phyloP scores from a whole-genome alignment of 1,284 basidiomycete species.

The Leccinum subspadiceum region DNA sequence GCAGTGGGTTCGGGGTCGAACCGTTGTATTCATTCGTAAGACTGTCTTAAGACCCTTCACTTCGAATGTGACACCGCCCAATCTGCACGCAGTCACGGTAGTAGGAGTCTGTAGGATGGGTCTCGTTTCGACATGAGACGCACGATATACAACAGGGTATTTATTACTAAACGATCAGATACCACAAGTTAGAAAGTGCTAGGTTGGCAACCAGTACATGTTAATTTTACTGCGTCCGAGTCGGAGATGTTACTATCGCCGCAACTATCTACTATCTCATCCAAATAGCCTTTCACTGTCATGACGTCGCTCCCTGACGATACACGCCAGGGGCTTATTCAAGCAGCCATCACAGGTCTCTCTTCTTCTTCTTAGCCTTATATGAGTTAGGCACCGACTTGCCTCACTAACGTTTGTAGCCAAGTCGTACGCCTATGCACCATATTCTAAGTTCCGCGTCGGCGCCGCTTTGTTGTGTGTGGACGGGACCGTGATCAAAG shows the following conservation, averaged over 20 bases:
- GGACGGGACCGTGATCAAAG: conserved; percentile 73
- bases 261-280: background rate
- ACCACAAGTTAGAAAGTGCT: conserved; percentile 2
- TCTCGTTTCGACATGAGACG: conserved; percentile 40
- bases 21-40: conserved; percentile 18
- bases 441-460: conserved; percentile 87
- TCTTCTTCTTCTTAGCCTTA: background rate
- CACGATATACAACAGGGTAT: background rate
- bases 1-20: background rate
- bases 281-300: background rate
- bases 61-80: conserved; percentile 34
- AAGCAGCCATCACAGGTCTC: background rate
- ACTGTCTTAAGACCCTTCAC: conserved; percentile 9
- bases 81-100: conserved; percentile 52
- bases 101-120: conserved; percentile 59
- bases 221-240: background rate
- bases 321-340: background rate
- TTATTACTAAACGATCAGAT: conserved; percentile 1
- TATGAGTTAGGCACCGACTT: background rate
- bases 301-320: background rate
- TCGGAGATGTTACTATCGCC: background rate
- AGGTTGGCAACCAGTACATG: background rate
- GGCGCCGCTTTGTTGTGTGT: conserved; percentile 77
- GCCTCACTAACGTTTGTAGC: conserved; percentile 45
- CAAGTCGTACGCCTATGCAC: conserved; percentile 59